Percentiles rank a stretch among this genome's conserved stretches.
Conservation (phyloP, 202 grass and related monocot genomes). For the Eragrostis tef region DNA sequence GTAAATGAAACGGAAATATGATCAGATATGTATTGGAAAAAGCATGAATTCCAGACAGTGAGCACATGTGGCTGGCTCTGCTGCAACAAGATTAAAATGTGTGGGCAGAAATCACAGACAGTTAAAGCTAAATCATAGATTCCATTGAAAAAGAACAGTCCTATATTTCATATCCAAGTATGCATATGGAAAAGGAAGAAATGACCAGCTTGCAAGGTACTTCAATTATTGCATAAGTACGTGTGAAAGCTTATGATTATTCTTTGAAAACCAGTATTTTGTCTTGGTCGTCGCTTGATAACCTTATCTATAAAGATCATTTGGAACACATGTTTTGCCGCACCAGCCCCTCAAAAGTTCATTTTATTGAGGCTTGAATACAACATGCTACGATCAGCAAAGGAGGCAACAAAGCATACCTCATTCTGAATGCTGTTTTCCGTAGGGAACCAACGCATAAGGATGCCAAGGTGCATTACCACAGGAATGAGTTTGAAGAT, state of each 20-base stretch:
- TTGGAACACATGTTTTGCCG: slow-evolving; percentile 24
- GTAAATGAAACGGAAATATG: slow-evolving; percentile 63
- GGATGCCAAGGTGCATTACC: slow-evolving; percentile 92
- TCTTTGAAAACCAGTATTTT: slow-evolving; percentile 23
- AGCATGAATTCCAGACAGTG: slow-evolving; percentile 13
- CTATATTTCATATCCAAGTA: slow-evolving; percentile 23
- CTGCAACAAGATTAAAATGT: neutral
- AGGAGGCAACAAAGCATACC: slow-evolving; percentile 55
- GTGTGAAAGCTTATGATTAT: neutral
- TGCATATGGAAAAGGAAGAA: neutral
- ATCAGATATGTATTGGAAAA: slow-evolving; percentile 51
- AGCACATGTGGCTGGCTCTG: slow-evolving; percentile 24
- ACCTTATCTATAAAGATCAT: slow-evolving; percentile 1
- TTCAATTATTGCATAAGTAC: neutral
- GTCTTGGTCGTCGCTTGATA: neutral
- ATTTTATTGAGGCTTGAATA: neutral
- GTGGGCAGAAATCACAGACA: neutral
- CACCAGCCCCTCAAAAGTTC: neutral
- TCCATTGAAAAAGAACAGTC: slow-evolving; percentile 2
- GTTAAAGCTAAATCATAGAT: neutral
- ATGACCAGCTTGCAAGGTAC: slow-evolving; percentile 5
- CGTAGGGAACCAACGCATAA: slow-evolving; percentile 90
- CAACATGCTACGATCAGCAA: slow-evolving; percentile 8
- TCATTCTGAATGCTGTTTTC: slow-evolving; percentile 83
- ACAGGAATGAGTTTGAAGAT: slow-evolving; percentile 99